Evolutionary conservation across 1,139 yeast species (phyloP).

Genomic region (Yamadazyma mexicana): DNA sequence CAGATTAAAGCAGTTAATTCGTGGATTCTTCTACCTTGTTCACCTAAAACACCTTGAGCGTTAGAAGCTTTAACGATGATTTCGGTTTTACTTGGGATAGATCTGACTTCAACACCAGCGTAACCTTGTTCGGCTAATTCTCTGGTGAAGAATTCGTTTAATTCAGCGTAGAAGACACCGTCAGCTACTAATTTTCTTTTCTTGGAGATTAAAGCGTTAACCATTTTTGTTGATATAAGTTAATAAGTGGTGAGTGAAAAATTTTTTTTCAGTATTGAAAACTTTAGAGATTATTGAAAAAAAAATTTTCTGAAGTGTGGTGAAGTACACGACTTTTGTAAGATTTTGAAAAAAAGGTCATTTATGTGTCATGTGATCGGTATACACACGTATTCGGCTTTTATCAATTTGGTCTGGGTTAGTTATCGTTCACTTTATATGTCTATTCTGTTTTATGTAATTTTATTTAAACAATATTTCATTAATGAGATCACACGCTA

Average conservation of each 20-base stretch:
- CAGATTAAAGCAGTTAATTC: slow-evolving; percentile 96
- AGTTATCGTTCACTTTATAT: neutral
- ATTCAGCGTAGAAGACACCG: slow-evolving; percentile 99
- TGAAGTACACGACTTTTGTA: slow-evolving; percentile 13
- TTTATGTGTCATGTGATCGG: slow-evolving; percentile 8
- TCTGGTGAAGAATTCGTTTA: slow-evolving; percentile 99
- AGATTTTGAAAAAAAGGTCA: neutral
- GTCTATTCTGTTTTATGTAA: neutral
- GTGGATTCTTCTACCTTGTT: slow-evolving; percentile 99
- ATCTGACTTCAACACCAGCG: slow-evolving; percentile 99
- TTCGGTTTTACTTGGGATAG: slow-evolving; percentile 97
- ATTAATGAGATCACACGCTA: slow-evolving; percentile 4
- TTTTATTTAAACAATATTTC: neutral
- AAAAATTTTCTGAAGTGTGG: neutral
- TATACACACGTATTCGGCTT: neutral
- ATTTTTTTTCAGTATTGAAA: slow-evolving; percentile 11
- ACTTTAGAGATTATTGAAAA: neutral
- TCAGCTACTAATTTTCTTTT: slow-evolving; percentile 96
- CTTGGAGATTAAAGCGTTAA: slow-evolving; percentile 68
- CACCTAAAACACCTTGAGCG: slow-evolving; percentile 99
- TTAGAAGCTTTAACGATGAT: slow-evolving; percentile 98
- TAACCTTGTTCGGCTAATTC: slow-evolving; percentile 99
- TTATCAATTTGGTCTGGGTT: neutral
- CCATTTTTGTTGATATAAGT: slow-evolving; percentile 24
- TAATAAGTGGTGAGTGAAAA: slow-evolving; percentile 11